Evolutionary conservation across 2,329 filamentous ascomycete genomes (phyloP).

Genomic region (Alternaria longipes): DNA sequence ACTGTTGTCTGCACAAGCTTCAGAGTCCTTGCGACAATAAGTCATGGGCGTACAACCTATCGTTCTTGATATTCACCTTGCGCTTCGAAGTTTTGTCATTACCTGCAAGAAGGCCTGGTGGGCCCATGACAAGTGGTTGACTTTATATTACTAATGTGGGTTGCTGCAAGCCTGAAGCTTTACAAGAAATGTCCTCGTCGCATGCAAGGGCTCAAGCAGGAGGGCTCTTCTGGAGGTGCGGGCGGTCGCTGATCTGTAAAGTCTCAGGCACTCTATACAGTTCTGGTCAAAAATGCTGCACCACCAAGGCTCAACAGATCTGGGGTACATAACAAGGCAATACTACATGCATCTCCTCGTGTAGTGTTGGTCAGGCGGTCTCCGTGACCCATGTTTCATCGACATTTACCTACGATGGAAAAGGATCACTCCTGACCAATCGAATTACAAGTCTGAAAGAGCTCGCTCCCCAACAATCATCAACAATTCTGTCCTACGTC

Average conservation of each 20-base stretch:
- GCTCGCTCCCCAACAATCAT: slow-evolving; percentile 1
- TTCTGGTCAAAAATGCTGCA: slow-evolving; percentile 9
- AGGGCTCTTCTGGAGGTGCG: slow-evolving; percentile 7
- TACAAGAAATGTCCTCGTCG: neutral
- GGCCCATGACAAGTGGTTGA: neutral
- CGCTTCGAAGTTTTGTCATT: neutral
- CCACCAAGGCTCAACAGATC: slow-evolving; percentile 26
- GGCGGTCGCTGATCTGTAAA: slow-evolving; percentile 15
- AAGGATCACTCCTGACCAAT: slow-evolving; percentile 1
- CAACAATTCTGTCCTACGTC: neutral
- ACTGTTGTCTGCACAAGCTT: neutral
- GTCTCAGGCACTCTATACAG: slow-evolving; percentile 6
- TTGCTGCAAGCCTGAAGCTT: neutral
- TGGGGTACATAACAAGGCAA: slow-evolving; percentile 27
- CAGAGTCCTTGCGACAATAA: neutral
- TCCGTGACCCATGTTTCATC: slow-evolving; percentile 5
- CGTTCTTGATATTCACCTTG: neutral
- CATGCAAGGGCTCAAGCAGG: slow-evolving; percentile 7
- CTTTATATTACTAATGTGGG: neutral
- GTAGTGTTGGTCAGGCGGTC: slow-evolving; percentile 7
- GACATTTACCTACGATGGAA: neutral
- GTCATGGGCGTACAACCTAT: neutral
- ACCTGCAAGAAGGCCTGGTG: neutral
- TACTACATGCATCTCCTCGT: slow-evolving; percentile 16
- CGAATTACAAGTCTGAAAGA: neutral